Conservation (phyloP, 306 rosid genomes). For the Pterocarpus macrocarpus region DNA sequence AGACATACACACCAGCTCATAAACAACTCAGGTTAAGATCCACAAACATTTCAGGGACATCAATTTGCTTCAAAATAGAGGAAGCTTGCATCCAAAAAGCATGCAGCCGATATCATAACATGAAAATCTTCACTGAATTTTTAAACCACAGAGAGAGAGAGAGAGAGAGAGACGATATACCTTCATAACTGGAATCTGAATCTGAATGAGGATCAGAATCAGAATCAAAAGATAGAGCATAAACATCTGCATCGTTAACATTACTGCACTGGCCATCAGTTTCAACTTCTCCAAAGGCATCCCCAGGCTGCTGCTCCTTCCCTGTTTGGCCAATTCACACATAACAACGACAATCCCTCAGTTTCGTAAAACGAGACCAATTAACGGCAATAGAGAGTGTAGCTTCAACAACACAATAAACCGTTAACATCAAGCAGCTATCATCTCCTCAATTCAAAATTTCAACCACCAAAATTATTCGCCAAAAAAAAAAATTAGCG, state of each 20-base stretch:
- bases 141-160: neutral
- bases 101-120: constrained; percentile 16
- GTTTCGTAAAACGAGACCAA: neutral
- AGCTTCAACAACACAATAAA: constrained; percentile 17
- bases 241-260: constrained; percentile 40
- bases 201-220: neutral
- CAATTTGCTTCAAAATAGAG: neutral
- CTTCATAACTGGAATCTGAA: constrained; percentile 34
- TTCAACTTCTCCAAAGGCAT: constrained; percentile 12
- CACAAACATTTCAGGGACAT: constrained; percentile 3
- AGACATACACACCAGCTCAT: neutral
- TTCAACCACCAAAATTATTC: neutral
- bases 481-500: neutral
- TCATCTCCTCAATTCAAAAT: constrained; percentile 5
- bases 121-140: neutral
- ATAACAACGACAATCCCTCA: constrained; percentile 9
- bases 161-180: constrained; percentile 8
- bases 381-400: neutral
- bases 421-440: neutral
- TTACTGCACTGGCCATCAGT: neutral
- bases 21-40: constrained; percentile 8
- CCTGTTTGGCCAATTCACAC: constrained; percentile 24
- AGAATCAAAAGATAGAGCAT: neutral
- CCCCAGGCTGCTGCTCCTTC: constrained; percentile 42
- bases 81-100: constrained; percentile 1